Evolutionary conservation across 1,284 basidiomycete species (phyloP).

Genomic region (Ganoderma sinense): DNA sequence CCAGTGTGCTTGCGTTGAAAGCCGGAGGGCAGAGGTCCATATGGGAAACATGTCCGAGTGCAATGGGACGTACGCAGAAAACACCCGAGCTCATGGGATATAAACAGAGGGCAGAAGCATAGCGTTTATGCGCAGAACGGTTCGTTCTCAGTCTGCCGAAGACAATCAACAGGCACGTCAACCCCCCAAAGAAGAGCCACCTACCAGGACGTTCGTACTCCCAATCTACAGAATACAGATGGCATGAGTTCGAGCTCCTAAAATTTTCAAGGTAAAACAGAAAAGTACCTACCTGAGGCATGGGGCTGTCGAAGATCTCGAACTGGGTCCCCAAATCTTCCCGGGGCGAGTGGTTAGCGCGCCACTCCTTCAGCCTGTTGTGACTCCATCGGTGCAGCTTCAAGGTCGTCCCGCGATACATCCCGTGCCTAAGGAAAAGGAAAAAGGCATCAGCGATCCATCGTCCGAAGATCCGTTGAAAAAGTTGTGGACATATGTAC

Average conservation of each 20-base stretch:
- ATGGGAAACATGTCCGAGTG: too few species aligned
- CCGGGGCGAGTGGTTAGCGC: not conserved
- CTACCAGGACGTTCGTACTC: not conserved
- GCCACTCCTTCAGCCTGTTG: not conserved
- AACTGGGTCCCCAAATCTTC: not conserved
- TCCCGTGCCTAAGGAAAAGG: not conserved
- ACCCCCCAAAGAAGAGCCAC: not conserved
- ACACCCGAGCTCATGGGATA: too few species aligned
- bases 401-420: not conserved
- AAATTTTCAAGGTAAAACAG: too few species aligned
- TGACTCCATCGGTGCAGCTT: not conserved
- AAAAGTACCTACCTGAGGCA: not conserved
- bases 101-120: too few species aligned
- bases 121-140: not conserved
- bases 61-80: too few species aligned
- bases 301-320: constrained; percentile 2
- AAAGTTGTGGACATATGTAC: not conserved
- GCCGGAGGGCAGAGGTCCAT: too few species aligned
- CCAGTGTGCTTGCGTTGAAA: too few species aligned
- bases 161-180: not conserved
- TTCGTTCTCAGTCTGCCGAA: not conserved
- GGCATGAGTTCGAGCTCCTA: not conserved
- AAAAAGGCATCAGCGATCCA: too few species aligned
- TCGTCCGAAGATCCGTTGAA: not conserved
- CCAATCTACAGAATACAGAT: not conserved